These are phyloP conservation scores for Extremus antarcticus DNA, from an alignment of 495 filamentous ascomycete species.

Conservation along the genomic window DNA sequence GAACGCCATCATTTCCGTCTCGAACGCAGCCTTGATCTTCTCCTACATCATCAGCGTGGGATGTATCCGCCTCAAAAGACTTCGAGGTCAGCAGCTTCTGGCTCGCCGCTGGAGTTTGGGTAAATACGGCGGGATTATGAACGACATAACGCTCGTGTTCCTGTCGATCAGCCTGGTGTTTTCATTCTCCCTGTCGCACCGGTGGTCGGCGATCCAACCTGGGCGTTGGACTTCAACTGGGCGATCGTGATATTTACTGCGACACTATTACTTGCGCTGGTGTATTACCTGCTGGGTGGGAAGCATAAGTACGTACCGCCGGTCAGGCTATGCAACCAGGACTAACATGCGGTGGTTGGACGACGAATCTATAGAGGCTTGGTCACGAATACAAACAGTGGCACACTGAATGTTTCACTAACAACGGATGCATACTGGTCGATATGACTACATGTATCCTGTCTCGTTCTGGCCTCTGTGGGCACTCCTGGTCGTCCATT, in stretches of 20 bases:
- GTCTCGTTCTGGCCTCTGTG: no score
- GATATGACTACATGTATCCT: no score
- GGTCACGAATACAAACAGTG: no score
- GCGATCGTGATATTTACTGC: slow-evolving; percentile 4
- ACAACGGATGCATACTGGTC: no score
- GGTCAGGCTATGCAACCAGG: no score
- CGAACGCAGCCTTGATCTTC: slow-evolving; percentile 14
- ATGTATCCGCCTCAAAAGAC: slow-evolving; percentile 9
- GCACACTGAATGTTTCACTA: no score
- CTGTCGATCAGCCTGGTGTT: slow-evolving; percentile 18
- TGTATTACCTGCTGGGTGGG: neutral
- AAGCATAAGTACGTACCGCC: slow-evolving; percentile 5
- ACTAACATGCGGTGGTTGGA: no score
- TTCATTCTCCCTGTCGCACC: slow-evolving; percentile 13
- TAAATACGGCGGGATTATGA: slow-evolving; percentile 10
- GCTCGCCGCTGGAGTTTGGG: slow-evolving; percentile 10
- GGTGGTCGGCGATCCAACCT: slow-evolving; percentile 1
- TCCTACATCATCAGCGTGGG: slow-evolving; percentile 13
- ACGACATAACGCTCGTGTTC: slow-evolving; percentile 15
- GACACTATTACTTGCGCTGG: neutral
- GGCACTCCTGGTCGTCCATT: no score
- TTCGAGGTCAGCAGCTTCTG: slow-evolving; percentile 7
- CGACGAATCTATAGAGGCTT: no score
- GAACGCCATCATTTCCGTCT: slow-evolving; percentile 35
- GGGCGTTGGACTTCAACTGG: slow-evolving; percentile 15